Conservation (phyloP, 495 filamentous ascomycete species). For the Wilcoxina mikolae region DNA sequence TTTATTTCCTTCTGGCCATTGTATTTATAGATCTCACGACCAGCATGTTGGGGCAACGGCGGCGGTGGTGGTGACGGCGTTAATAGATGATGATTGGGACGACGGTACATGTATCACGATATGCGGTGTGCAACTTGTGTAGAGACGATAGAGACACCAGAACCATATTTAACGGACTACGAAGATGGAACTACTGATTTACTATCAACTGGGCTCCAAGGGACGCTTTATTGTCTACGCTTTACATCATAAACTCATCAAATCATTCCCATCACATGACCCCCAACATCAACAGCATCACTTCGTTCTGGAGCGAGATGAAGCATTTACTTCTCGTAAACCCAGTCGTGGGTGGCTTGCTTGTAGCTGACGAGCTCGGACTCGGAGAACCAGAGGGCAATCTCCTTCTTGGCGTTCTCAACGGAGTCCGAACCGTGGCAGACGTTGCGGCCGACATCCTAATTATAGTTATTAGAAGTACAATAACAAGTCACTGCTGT, state of each 20-base stretch:
- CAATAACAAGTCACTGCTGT: background rate
- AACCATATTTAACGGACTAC: too few relatives aligned
- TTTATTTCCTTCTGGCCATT: background rate
- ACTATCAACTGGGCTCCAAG: too few relatives aligned
- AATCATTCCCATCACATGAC: too few relatives aligned
- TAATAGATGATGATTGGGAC: background rate
- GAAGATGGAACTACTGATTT: too few relatives aligned
- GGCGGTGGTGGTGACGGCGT: background rate
- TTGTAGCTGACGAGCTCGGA: conserved; percentile 71
- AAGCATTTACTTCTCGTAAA: conserved; percentile 66
- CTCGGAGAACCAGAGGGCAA: conserved; percentile 87
- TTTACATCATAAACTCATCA: too few relatives aligned
- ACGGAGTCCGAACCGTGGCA: conserved; percentile 98
- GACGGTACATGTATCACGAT: background rate
- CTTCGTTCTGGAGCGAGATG: too few relatives aligned
- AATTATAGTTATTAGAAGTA: conserved; percentile 1
- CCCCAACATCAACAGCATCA: too few relatives aligned
- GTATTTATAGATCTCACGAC: background rate
- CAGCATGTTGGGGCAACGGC: background rate
- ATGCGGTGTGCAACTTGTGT: too few relatives aligned
- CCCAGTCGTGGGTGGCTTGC: conserved; percentile 66
- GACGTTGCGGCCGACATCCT: conserved; percentile 94
- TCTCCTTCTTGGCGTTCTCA: conserved; percentile 99
- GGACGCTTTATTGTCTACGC: too few relatives aligned
- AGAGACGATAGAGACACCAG: too few relatives aligned